These are phyloP conservation scores for Metschnikowia baotianmanensis DNA, from an alignment of 805 yeast species.

Conservation along the genomic window DNA sequence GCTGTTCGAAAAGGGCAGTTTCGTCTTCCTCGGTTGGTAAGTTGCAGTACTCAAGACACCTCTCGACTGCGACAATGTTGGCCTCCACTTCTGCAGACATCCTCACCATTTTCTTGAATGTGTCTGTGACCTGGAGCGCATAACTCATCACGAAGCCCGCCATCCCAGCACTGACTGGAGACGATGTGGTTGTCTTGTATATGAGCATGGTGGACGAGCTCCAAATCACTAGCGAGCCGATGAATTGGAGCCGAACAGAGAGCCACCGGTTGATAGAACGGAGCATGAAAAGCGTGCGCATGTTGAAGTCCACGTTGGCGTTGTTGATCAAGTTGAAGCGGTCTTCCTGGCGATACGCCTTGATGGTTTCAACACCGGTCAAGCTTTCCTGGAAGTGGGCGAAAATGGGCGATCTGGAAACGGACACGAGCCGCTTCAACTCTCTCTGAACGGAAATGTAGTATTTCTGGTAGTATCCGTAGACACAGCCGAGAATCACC, in stretches of 20 bases:
- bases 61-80: constrained; percentile 63
- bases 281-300: constrained; percentile 47
- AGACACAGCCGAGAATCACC: constrained; percentile 49
- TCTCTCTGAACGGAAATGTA: constrained; percentile 87
- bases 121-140: constrained; percentile 53
- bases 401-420: constrained; percentile 54
- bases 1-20: neutral
- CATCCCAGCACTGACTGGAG: constrained; percentile 54
- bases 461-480: constrained; percentile 66
- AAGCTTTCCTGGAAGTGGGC: constrained; percentile 77
- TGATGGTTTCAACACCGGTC: constrained; percentile 71
- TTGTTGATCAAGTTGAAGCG: constrained; percentile 60
- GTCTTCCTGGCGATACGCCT: constrained; percentile 67
- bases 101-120: constrained; percentile 56
- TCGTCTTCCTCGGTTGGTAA: constrained; percentile 40
- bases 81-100: constrained; percentile 63
- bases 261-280: constrained; percentile 66
- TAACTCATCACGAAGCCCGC: constrained; percentile 66
- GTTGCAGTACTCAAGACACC: constrained; percentile 59
- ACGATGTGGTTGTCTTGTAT: constrained; percentile 33
- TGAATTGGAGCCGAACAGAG: constrained; percentile 56
- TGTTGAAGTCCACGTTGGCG: constrained; percentile 48
- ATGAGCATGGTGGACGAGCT: constrained; percentile 49
- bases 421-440: constrained; percentile 54
- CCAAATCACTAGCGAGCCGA: constrained; percentile 56